Evolutionary conservation across 352 stramenopile genomes (phyloP).

Genomic region (Pythium pyrilobum): DNA sequence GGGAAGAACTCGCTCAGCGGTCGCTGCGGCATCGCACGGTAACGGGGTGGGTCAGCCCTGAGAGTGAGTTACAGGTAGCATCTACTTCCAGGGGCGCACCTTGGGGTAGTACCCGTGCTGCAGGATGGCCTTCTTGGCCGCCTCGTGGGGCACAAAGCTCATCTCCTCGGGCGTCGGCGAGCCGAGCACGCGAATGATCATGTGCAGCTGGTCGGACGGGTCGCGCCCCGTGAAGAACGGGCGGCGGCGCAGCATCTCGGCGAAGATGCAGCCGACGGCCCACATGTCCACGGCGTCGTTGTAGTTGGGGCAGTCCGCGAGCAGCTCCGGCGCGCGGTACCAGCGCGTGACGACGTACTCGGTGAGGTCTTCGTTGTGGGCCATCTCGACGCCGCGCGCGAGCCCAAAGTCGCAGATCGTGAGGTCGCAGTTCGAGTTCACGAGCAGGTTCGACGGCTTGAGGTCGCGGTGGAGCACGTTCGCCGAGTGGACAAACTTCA

Average conservation of each 20-base stretch:
- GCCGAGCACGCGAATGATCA: conserved; percentile 89
- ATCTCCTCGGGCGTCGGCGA: conserved; percentile 94
- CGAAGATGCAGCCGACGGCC: conserved; percentile 98
- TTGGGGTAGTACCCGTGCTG: conserved; percentile 84
- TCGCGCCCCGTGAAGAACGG: conserved; percentile 83
- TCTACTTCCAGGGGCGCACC: conserved; percentile 35
- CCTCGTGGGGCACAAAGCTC: conserved; percentile 95
- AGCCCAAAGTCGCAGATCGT: conserved; percentile 92
- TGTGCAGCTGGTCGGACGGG: conserved; percentile 80
- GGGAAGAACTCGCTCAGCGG: conserved; percentile 82
- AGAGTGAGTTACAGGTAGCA: no score
- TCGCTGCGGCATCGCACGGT: conserved; percentile 24
- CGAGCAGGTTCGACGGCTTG: conserved; percentile 97
- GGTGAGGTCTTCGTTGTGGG: conserved; percentile 49
- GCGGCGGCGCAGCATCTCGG: conserved; percentile 96
- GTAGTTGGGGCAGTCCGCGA: conserved; percentile 95
- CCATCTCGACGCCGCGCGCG: conserved; percentile 60
- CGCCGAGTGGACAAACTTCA: conserved; percentile 93
- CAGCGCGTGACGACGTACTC: conserved; percentile 95
- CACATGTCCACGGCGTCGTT: conserved; percentile 95
- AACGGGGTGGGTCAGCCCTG: no score
- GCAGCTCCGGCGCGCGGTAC: conserved; percentile 94
- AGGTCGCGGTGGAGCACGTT: conserved; percentile 96
- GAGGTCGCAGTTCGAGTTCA: conserved; percentile 92
- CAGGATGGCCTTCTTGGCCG: conserved; percentile 74